A percentile compares a stretch with the other conserved stretches of the same genome.
phyloP scores from a whole-genome alignment of 306 rosid species.

The Delonix regia region DNA sequence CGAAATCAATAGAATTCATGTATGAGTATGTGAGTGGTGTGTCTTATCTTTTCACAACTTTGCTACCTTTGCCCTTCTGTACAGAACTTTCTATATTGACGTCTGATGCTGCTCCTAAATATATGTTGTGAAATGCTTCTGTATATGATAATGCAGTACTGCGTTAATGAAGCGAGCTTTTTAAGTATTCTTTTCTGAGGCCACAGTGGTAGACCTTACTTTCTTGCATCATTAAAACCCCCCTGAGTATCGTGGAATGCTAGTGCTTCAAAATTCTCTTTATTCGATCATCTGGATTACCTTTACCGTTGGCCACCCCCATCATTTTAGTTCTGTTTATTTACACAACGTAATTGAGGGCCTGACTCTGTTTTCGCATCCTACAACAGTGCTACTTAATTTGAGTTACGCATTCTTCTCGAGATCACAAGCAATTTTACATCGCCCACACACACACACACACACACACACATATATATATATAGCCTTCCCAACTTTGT shows the following conservation, averaged over 20 bases:
- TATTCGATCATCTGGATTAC: background rate
- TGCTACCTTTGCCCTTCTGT: background rate
- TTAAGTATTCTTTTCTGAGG: background rate
- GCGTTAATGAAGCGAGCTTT: background rate
- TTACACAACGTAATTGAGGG: background rate
- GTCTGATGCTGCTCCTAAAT: background rate
- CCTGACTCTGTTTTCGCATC: background rate
- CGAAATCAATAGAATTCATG: conserved; percentile 7
- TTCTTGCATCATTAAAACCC: background rate
- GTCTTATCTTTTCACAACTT: background rate
- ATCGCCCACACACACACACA: background rate
- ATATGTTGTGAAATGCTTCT: background rate
- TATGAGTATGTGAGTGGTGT: background rate
- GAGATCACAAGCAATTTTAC: background rate
- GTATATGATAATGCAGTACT: background rate
- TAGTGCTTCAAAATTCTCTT: background rate
- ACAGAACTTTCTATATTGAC: background rate
- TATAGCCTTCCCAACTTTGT: background rate
- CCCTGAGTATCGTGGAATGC: background rate
- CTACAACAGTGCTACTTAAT: background rate
- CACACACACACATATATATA: too few species aligned
- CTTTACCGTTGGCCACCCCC: background rate
- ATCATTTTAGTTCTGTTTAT: background rate
- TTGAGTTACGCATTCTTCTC: background rate
- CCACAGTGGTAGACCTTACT: background rate